A percentile compares a stretch with the other conserved stretches of the same genome.
Evolutionary conservation across 345 rosid genomes (phyloP).

Genomic region (Acer campestre): DNA sequence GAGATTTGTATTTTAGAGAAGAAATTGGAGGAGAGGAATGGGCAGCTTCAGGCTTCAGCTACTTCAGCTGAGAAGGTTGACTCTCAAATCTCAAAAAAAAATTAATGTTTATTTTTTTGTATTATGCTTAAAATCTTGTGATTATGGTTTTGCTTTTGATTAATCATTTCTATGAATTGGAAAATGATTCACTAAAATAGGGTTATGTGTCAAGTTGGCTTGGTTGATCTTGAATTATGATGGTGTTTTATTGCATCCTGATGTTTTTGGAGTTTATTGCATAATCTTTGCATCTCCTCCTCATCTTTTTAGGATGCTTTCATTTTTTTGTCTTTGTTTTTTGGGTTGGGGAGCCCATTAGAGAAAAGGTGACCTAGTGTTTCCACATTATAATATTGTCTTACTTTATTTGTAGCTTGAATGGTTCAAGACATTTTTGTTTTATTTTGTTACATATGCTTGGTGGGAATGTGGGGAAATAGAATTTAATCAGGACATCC

Average conservation of each 20-base stretch:
- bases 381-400: slow-evolving; percentile 5
- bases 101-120: not conserved
- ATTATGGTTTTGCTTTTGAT: slow-evolving; percentile 6
- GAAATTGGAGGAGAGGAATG: slow-evolving; percentile 58
- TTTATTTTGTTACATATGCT: slow-evolving; percentile 1
- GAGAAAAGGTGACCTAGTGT: slow-evolving; percentile 21
- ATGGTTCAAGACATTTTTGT: slow-evolving; percentile 6
- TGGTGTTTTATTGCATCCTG: slow-evolving; percentile 9
- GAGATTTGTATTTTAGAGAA: slow-evolving; percentile 50
- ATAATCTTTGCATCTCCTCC: not conserved
- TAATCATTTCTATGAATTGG: slow-evolving; percentile 8
- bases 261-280: not conserved
- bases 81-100: not conserved
- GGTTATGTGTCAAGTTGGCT: slow-evolving; percentile 7
- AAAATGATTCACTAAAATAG: slow-evolving; percentile 12
- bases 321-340: slow-evolving; percentile 32
- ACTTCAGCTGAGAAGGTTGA: slow-evolving; percentile 73
- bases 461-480: not conserved
- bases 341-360: slow-evolving; percentile 32
- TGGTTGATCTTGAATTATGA: slow-evolving; percentile 15
- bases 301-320: slow-evolving; percentile 28
- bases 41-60: slow-evolving; percentile 64
- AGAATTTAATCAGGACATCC: not conserved
- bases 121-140: not conserved
- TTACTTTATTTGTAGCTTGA: slow-evolving; percentile 16